These are phyloP conservation scores for Dentipellis fragilis DNA, from an alignment of 768 basidiomycete species.

Conservation along the genomic window DNA sequence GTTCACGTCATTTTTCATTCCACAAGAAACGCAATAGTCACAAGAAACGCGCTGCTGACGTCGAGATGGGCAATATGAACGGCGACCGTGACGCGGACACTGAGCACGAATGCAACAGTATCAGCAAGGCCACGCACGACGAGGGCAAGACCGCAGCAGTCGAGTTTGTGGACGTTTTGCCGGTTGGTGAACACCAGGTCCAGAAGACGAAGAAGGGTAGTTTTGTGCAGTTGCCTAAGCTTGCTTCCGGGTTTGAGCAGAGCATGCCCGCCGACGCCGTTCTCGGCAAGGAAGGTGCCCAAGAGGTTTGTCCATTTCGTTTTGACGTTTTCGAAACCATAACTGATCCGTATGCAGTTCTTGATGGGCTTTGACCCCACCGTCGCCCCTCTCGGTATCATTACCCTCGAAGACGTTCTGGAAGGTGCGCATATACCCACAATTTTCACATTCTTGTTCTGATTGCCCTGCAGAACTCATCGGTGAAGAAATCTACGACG, in stretches of 20 bases:
- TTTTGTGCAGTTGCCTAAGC: slow-evolving; percentile 20
- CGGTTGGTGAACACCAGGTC: not conserved
- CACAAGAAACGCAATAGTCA: slow-evolving; percentile 15
- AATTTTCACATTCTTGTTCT: not conserved
- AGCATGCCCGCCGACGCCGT: slow-evolving; percentile 87
- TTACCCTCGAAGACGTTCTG: slow-evolving; percentile 87
- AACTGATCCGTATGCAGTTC: slow-evolving; percentile 35
- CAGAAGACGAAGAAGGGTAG: slow-evolving; percentile 13
- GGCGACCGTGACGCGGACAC: slow-evolving; percentile 10
- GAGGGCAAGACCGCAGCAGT: not conserved
- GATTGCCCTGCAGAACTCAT: slow-evolving; percentile 58
- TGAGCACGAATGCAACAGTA: slow-evolving; percentile 17
- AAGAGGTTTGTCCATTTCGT: slow-evolving; percentile 41
- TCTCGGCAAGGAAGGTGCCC: slow-evolving; percentile 60
- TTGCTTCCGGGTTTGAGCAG: slow-evolving; percentile 44
- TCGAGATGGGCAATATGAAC: slow-evolving; percentile 22
- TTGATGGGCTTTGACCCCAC: slow-evolving; percentile 74
- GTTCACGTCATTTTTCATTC: slow-evolving; percentile 9
- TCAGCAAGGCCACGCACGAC: slow-evolving; percentile 2
- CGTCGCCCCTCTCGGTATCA: slow-evolving; percentile 81
- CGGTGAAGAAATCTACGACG: slow-evolving; percentile 89
- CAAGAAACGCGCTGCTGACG: slow-evolving; percentile 14
- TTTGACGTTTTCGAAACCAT: not conserved
- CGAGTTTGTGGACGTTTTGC: not conserved
- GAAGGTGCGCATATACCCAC: slow-evolving; percentile 44